These are phyloP conservation scores for Ogataea kodamae DNA, from an alignment of 805 yeast species.

Conservation along the genomic window DNA sequence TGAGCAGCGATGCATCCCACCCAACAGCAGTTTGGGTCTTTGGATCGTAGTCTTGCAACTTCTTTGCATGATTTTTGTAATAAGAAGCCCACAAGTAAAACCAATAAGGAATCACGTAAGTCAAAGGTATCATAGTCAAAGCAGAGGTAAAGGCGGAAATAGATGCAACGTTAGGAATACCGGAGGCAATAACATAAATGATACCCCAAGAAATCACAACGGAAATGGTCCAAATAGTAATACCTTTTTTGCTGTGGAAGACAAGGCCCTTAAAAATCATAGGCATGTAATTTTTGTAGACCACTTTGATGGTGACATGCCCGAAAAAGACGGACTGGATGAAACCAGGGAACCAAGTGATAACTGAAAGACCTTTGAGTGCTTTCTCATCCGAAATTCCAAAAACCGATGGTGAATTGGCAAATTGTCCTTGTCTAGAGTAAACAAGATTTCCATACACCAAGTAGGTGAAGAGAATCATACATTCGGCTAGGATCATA, in stretches of 20 bases:
- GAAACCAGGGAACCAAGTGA: slow-evolving; percentile 38
- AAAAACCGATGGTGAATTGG: slow-evolving; percentile 42
- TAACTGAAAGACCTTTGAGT: slow-evolving; percentile 36
- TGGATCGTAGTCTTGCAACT: slow-evolving; percentile 4
- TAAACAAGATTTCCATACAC: slow-evolving; percentile 42
- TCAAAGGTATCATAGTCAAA: slow-evolving; percentile 28
- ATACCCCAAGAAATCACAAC: slow-evolving; percentile 15
- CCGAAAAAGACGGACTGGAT: slow-evolving; percentile 46
- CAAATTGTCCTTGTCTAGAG: slow-evolving; percentile 44
- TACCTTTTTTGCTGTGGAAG: slow-evolving; percentile 34
- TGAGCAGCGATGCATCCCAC: slow-evolving; percentile 1
- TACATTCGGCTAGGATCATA: slow-evolving; percentile 39
- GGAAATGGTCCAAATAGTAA: slow-evolving; percentile 15
- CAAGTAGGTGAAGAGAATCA: slow-evolving; percentile 39
- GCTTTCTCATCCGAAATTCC: slow-evolving; percentile 33
- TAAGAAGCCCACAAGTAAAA: slow-evolving; percentile 21
- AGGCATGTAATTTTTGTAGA: slow-evolving; percentile 39
- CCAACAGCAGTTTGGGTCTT: slow-evolving; percentile 5
- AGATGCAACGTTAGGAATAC: slow-evolving; percentile 29
- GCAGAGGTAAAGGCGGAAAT: slow-evolving; percentile 29
- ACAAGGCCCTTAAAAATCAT: slow-evolving; percentile 34
- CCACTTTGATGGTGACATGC: slow-evolving; percentile 43
- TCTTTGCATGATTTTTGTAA: slow-evolving; percentile 15
- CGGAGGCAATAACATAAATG: slow-evolving; percentile 23
- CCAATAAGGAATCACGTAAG: slow-evolving; percentile 27